phyloP scores from a whole-genome alignment of 1,284 basidiomycete genomes.

The Anthracocystis panici-leucophaei region DNA sequence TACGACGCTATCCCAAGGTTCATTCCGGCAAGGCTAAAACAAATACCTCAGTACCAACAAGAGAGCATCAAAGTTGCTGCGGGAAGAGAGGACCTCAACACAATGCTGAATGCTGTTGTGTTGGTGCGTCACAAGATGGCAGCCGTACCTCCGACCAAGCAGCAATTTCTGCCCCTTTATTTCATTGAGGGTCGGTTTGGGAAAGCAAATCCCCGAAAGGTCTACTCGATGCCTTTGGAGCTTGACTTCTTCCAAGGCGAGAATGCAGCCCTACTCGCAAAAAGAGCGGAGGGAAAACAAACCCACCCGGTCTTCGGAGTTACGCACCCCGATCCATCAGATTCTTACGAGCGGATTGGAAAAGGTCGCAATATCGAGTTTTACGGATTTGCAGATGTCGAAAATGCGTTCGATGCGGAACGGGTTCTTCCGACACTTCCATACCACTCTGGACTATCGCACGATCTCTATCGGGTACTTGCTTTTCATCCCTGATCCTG shows the following conservation, averaged over 20 bases:
- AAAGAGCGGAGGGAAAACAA: not conserved
- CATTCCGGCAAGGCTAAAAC: too few relatives aligned
- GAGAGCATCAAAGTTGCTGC: too few relatives aligned
- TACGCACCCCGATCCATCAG: not conserved
- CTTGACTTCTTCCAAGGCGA: not conserved
- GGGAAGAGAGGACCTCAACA: too few relatives aligned
- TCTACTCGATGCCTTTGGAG: not conserved
- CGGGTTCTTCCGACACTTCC: not conserved
- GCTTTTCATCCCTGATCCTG: not conserved
- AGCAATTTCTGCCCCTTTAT: not conserved
- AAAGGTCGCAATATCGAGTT: not conserved
- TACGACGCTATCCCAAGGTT: too few relatives aligned
- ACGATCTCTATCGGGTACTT: conserved; percentile 2
- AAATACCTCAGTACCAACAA: too few relatives aligned
- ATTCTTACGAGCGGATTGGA: not conserved
- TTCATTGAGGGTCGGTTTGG: not conserved
- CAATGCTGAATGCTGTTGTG: too few relatives aligned
- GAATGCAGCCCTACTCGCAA: not conserved
- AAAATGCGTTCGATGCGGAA: not conserved
- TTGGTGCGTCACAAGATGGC: not conserved
- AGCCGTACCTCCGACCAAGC: not conserved
- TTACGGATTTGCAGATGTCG: conserved; percentile 4
- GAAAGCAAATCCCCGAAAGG: not conserved
- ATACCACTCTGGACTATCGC: not conserved
- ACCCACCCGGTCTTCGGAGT: conserved; percentile 1